Evolutionary conservation across 768 basidiomycete species (phyloP), one percentile per base, ranked within the genome.

Genomic region (Russula emetica): DNA sequence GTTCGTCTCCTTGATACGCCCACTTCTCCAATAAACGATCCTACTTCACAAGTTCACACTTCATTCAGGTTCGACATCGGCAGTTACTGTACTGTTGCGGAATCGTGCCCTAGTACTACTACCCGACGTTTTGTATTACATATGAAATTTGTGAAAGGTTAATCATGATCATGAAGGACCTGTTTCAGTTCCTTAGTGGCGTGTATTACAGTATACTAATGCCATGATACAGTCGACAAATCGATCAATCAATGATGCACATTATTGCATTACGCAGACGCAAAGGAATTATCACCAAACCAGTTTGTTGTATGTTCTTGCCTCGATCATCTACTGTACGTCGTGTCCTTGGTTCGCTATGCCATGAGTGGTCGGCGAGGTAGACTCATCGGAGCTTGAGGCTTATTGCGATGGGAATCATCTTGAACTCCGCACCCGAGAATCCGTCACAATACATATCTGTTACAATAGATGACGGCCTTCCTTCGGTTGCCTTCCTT

Each of bases 321-420:
- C 42, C 2, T 7, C 60, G 42, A 60, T 60, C 60, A 54, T 42
- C 40, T 20, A 34, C 52, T 8, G 6, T 38, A 38, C 14, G 38
- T 54, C 60, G 26, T 61, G 42, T 45, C 52, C 22, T 60, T 53
- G 22, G 14, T 26, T 18, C 20, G 5, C 24, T 45, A 44, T 30
- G 54, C 30, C 60, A 54, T 22, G 60, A 61, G 53, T 61, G 7
- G 24, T 32, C 30, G 42, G 60, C 32, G 52, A 61, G 52, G 60
- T 34, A 42, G 45, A 54, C 32, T 60, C 55, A 44, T 18, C 38
- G 38, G 38, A 40, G 16, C 28, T 22, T 30, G 26, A 30, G 30
- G 18, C n/a, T 49, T 47, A 8, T 16, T 40, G 16, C 14, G 38
- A 40, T 40, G 16, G 14, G 38, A 40, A 18, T 14, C 38, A 18